Evolutionary conservation across 2,329 filamentous ascomycete species (phyloP), one percentile per base, ranked within the genome.

Genomic region (Phaeosphaeriaceae sp.): DNA sequence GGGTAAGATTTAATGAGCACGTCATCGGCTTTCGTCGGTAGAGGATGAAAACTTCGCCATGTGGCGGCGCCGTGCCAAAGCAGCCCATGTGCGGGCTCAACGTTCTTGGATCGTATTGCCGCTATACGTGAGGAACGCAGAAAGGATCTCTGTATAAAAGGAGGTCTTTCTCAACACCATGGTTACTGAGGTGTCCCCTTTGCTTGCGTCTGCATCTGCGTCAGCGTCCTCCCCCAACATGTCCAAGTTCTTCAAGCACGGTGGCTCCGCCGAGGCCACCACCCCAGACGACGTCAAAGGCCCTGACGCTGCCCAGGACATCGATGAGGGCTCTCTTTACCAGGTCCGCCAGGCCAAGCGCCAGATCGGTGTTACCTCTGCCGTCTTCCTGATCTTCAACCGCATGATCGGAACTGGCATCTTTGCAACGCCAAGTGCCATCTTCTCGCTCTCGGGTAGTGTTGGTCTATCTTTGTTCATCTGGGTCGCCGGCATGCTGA

Each of bases 321-420:
- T 66, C 53, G 67, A 69, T 27, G 60, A 67, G 52, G 69, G 66
- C 45, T 70, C 67, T 11, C 61, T 70, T 20, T 69, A 62, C 42
- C 63, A 68, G 10, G 63, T 69, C 13, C 61, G 65, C 25, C 68
- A 73, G 55, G 66, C 64, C 15, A 73, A 73, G 51, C 69, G 70
- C 55, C 69, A 73, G 53, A 73, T 73, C 24, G 67, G 69, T 24
- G 59, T 72, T 45, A 65, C 60, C 7, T 71, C 70, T 40, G 70
- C 69, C 7, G 51, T 62, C 7, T 68, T 70, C 51, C 60, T 70
- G 56, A 87, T 89, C 71, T 84, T 88, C 74, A 88, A 88, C 78
- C 84, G 86, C 57, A 86, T 89, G 78, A 85, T 90, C 56, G 87
- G 88, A 44, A 89, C 86, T 11, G 87, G 88, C 61, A 89, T 90